These are phyloP conservation scores for Podospora bellae-mahoneyi DNA, from an alignment of 495 filamentous ascomycete genomes.

Conservation along the genomic window DNA sequence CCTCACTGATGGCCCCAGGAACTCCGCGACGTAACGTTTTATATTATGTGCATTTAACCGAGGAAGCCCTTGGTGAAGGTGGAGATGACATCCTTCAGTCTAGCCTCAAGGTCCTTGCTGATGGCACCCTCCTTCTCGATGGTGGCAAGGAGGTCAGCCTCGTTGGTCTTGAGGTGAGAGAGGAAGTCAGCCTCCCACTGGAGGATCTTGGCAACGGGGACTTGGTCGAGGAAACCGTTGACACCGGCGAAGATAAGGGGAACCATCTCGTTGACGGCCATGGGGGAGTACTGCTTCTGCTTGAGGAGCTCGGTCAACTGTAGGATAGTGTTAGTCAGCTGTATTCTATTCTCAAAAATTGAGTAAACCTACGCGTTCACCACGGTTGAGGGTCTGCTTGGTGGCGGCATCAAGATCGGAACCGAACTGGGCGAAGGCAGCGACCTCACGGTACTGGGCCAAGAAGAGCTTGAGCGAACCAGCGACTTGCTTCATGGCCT, in stretches of 20 bases:
- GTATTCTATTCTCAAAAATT: not conserved
- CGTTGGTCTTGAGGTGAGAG: conserved; percentile 81
- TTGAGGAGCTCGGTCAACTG: conserved; percentile 92
- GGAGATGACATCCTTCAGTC: conserved; percentile 73
- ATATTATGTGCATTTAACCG: conserved; percentile 41
- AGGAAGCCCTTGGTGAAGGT: conserved; percentile 93
- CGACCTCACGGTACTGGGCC: conserved; percentile 99
- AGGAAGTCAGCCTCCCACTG: conserved; percentile 93
- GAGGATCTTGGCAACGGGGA: conserved; percentile 84
- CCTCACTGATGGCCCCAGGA: conserved; percentile 23
- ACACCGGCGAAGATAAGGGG: conserved; percentile 99
- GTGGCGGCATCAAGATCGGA: conserved; percentile 98
- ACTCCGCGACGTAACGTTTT: conserved; percentile 24
- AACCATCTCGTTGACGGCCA: conserved; percentile 99
- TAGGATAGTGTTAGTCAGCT: conserved; percentile 34
- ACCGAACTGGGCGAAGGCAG: conserved; percentile 99
- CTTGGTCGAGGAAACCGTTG: conserved; percentile 85
- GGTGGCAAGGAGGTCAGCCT: conserved; percentile 75
- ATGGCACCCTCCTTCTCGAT: conserved; percentile 96
- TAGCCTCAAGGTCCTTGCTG: conserved; percentile 89
- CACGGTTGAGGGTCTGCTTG: conserved; percentile 97
- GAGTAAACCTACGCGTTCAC: conserved; percentile 77
- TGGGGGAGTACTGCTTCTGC: conserved; percentile 99
- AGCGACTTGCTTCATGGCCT: conserved; percentile 99
- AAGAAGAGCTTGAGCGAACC: conserved; percentile 99